A percentile compares a stretch with the other conserved stretches of the same genome.
Conservation (phyloP, 352 stramenopile species). For the Blastocystis sp. region DNA sequence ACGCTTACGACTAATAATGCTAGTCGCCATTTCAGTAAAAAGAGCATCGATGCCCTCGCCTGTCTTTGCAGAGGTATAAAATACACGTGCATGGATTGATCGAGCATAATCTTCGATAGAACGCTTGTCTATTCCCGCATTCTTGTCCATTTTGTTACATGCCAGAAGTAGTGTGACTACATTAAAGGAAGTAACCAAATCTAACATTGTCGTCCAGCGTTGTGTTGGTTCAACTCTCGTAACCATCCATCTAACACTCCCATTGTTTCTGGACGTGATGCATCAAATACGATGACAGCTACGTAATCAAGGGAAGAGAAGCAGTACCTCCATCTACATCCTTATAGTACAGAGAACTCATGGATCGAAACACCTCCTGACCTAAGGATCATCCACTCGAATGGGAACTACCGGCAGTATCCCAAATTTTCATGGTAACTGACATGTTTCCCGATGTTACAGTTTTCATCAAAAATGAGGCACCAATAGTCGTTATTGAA, state of each 20-base stretch:
- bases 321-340: constrained; percentile 53
- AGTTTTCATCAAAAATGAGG: constrained; percentile 60
- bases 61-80: constrained; percentile 47
- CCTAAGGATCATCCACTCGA: background rate
- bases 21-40: constrained; percentile 34
- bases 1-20: constrained; percentile 16
- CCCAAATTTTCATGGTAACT: constrained; percentile 61
- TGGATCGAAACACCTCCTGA: constrained; percentile 41
- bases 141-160: constrained; percentile 53
- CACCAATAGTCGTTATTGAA: constrained; percentile 32
- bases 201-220: constrained; percentile 1
- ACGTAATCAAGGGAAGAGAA: background rate
- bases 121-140: background rate
- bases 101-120: background rate
- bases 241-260: constrained; percentile 16
- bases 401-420: constrained; percentile 29
- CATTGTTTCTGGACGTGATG: constrained; percentile 22
- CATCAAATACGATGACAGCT: constrained; percentile 55
- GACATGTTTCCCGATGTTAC: constrained; percentile 24
- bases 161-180: constrained; percentile 35
- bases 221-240: constrained; percentile 14
- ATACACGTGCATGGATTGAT: constrained; percentile 3
- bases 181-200: background rate
- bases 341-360: constrained; percentile 58
- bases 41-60: background rate